A percentile compares a stretch with the other conserved stretches of the same genome.
phyloP scores from a whole-genome alignment of 495 filamentous ascomycete species.

The Apiosordaria backusii region DNA sequence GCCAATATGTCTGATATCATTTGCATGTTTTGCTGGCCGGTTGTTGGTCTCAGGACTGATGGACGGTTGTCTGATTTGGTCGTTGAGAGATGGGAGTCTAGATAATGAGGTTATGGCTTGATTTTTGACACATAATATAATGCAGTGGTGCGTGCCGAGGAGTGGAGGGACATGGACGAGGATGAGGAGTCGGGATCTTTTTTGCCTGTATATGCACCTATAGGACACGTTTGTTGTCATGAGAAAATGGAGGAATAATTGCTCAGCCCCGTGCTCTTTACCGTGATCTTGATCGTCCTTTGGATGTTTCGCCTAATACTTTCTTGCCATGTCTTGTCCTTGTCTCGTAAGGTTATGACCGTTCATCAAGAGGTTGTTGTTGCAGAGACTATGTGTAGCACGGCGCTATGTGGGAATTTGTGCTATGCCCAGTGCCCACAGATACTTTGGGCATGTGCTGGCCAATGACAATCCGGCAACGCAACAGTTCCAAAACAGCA shows the following conservation, averaged over 20 bases:
- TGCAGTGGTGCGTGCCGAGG: slow-evolving; percentile 2
- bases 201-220: not conserved
- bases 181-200: slow-evolving; percentile 2
- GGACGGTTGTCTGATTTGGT: not conserved
- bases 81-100: not conserved
- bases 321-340: not conserved
- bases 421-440: too few relatives aligned
- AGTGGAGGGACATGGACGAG: not conserved
- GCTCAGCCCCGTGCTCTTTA: not conserved
- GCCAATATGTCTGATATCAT: slow-evolving; percentile 25
- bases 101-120: not conserved
- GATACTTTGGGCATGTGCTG: too few relatives aligned
- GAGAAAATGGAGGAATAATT: not conserved
- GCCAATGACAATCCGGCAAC: too few relatives aligned
- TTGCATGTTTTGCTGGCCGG: slow-evolving; percentile 22
- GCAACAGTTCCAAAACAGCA: too few relatives aligned
- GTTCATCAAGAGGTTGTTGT: too few relatives aligned
- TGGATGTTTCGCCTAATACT: not conserved
- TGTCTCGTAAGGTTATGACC: too few relatives aligned
- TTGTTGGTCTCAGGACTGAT: not conserved
- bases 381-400: too few relatives aligned
- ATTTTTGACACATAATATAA: not conserved
- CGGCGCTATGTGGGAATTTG: too few relatives aligned
- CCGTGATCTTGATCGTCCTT: not conserved
- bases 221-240: not conserved